These are phyloP conservation scores for Pseudogymnoascus sp. DNA, from an alignment of 2,329 filamentous ascomycete species.

Conservation along the genomic window DNA sequence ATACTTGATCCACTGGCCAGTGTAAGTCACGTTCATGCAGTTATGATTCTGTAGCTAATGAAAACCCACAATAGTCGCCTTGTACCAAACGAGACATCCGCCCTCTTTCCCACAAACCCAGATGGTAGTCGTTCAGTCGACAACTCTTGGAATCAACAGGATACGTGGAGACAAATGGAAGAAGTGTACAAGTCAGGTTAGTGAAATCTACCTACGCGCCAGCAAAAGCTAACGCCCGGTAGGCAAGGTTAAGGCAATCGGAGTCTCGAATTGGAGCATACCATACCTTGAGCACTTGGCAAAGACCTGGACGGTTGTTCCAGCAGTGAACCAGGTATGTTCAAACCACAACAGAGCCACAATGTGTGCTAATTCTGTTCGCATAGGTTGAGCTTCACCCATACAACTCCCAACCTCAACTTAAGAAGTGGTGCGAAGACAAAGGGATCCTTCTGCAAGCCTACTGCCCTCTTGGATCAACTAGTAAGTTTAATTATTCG, in stretches of 20 bases:
- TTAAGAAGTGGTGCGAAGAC: constrained; percentile 46
- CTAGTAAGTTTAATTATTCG: constrained; percentile 2
- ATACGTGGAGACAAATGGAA: constrained; percentile 26
- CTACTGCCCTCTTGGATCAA: constrained; percentile 52
- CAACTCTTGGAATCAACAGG: constrained; percentile 21
- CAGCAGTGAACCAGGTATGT: constrained; percentile 57
- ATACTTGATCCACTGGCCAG: constrained; percentile 34
- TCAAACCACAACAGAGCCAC: constrained; percentile 28
- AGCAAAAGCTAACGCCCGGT: not conserved
- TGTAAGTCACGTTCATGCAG: not conserved
- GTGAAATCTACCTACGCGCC: constrained; percentile 20
- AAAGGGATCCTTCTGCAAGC: constrained; percentile 49
- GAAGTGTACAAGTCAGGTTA: constrained; percentile 10
- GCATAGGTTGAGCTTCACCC: constrained; percentile 55
- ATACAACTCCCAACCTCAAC: constrained; percentile 52
- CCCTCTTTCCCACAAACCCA: constrained; percentile 21
- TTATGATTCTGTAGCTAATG: not conserved
- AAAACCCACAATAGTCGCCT: constrained; percentile 10
- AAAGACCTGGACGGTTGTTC: constrained; percentile 35
- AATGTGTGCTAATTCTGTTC: constrained; percentile 33
- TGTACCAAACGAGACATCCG: constrained; percentile 14
- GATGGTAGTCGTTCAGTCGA: constrained; percentile 27
- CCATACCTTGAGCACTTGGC: constrained; percentile 26
- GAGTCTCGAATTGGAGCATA: constrained; percentile 27
- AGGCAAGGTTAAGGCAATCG: constrained; percentile 33